Conservation (phyloP, 805 yeast species). For the Lachancea nothofagi region DNA sequence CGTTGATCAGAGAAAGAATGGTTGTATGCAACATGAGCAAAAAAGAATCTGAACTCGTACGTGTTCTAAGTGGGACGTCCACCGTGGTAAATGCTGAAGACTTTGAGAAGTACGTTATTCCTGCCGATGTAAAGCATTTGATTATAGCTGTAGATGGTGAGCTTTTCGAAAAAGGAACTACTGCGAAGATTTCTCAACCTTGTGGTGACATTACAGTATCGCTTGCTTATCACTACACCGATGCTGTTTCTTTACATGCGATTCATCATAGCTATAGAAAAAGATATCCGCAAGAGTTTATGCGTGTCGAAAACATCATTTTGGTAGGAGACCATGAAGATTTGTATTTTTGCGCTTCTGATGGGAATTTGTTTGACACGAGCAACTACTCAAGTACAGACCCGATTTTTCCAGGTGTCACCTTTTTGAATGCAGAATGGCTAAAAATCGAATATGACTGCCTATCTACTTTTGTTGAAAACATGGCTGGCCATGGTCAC, state of each 20-base stretch:
- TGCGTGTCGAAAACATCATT: background rate
- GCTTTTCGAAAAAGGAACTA: background rate
- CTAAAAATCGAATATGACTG: conserved; percentile 6
- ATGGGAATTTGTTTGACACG: conserved; percentile 3
- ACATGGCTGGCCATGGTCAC: background rate
- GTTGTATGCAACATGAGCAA: conserved; percentile 1
- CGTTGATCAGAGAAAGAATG: background rate
- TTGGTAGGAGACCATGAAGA: background rate
- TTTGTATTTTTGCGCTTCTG: background rate
- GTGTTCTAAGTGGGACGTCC: background rate
- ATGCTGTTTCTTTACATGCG: background rate
- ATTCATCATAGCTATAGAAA: background rate
- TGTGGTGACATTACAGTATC: background rate
- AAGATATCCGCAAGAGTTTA: background rate
- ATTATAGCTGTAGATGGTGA: conserved; percentile 2
- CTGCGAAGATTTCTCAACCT: background rate
- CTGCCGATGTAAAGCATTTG: background rate
- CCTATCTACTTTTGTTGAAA: background rate
- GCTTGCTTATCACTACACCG: conserved; percentile 2
- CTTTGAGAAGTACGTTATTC: background rate
- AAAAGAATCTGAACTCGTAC: background rate
- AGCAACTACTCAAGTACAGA: background rate
- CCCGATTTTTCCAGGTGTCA: background rate
- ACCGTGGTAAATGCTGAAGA: background rate
- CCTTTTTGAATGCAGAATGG: conserved; percentile 11